Base-by-base conservation (phyloP, 192 early-diverging fungal genomes). In the Diversispora eburnea region DNA sequence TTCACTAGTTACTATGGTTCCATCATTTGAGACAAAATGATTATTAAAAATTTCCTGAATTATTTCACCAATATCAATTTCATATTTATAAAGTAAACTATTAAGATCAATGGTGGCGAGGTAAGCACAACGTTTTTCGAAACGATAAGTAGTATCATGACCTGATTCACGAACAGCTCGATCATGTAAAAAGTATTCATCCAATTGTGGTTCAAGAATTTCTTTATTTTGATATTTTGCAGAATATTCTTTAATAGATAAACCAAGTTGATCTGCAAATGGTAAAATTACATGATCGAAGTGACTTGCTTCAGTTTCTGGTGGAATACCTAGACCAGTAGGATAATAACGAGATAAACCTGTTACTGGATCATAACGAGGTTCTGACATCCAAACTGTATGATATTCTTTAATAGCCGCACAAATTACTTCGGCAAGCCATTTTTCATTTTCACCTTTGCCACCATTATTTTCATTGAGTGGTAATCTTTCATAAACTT, bases 151-250 rank as follows among this genome's bases (percentile, higher is more conserved):
- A 0, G 96, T 98, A 79, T 99, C 96, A 81, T 99, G 96, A 15
- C 96, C 97, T 43, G 94, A 95, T 82, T 98, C 95, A 65, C 97
- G 91, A 3, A 97, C 95, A 0, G 98, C 98, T 5, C 98, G 89
- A 78, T 99, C 98, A 79, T 99, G 98, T 59, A 95, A 85, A 80
- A 99, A 99, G 80, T 97, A 99, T 47, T 82, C 89, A 81, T 99
- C 96, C 46, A 99, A 80, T 63, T 91, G 87, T 6, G 94, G 93
- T 74, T 94, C 94, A 46, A 81, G 70, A 25, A 96, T 81, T 58
- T 84, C 74, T 4, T 87, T 90, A 19, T 70, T 78, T 33, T 86
- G 85, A 79, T 99, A 99, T 73, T 85, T 75, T 3, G 77, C 54
- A 81, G 88, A 90, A 81, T 89, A 98, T 73, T 90, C 89, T 12